phyloP scores from a whole-genome alignment of 2,329 filamentous ascomycete species.

The Teratosphaeria pseudoeucalypti region DNA sequence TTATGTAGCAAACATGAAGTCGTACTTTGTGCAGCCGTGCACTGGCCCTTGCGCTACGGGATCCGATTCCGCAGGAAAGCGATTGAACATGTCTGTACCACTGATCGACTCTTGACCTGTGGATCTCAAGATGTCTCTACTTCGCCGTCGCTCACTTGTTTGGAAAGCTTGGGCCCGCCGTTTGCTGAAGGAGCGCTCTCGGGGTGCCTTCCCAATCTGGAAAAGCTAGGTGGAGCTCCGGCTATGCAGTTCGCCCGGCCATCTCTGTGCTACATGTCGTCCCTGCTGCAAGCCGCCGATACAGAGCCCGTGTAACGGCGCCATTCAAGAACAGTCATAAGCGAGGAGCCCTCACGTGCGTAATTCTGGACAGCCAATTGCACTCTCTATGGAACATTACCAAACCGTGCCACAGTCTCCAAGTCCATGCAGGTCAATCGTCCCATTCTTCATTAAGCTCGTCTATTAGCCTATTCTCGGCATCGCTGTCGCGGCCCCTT shows the following conservation, averaged over 20 bases:
- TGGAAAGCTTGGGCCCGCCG: neutral
- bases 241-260: neutral
- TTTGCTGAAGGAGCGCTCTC: neutral
- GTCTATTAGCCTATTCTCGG: constrained; percentile 89
- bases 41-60: no score
- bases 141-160: neutral
- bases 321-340: no score
- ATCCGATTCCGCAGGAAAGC: no score
- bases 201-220: neutral
- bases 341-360: neutral
- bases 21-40: no score
- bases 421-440: constrained; percentile 38
- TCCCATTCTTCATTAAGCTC: constrained; percentile 97
- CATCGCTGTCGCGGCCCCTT: constrained; percentile 49
- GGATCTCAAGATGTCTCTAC: neutral
- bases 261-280: neutral
- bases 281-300: no score
- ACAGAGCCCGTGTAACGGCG: no score
- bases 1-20: no score
- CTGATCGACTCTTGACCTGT: neutral
- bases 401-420: neutral
- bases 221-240: neutral
- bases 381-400: neutral
- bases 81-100: neutral
- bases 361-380: neutral